Conservation (phyloP, 139 green algal species). For the Chlorella sp. region DNA sequence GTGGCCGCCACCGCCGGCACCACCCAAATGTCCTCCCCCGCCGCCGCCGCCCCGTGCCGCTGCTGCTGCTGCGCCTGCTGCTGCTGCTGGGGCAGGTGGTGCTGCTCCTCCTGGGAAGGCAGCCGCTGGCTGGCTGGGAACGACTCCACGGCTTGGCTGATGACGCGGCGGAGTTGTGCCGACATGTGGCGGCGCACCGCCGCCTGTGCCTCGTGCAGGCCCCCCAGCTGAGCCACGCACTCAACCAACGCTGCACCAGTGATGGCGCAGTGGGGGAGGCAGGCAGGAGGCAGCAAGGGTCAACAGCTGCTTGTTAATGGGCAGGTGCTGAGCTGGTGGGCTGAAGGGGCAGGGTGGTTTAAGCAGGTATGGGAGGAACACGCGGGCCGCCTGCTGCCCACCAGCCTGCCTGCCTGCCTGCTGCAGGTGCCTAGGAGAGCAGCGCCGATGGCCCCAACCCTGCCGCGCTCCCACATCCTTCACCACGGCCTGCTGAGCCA, state of each 20-base stretch:
- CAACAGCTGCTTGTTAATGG: neutral
- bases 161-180: conserved; percentile 23
- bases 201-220: conserved; percentile 46
- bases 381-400: neutral
- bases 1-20: conserved; percentile 24
- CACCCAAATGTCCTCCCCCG: neutral
- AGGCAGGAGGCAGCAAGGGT: neutral
- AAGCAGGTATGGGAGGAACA: neutral
- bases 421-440: no score
- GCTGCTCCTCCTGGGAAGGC: neutral
- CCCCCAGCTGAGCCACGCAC: conserved; percentile 57
- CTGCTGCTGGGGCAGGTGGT: neutral
- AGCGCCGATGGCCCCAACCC: no score
- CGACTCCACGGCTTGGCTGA: conserved; percentile 31
- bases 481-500: no score
- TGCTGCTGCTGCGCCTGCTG: neutral
- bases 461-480: no score
- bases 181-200: conserved; percentile 50
- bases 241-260: conserved; percentile 27
- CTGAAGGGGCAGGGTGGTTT: neutral
- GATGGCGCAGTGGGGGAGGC: neutral
- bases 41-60: neutral
- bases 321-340: neutral
- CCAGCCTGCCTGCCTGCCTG: no score
- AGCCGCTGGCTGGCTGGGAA: conserved; percentile 22